Evolutionary conservation across 2,329 filamentous ascomycete genomes (phyloP), one percentile per base, ranked within the genome.

Genomic region (Hymenoscyphus albidus): DNA sequence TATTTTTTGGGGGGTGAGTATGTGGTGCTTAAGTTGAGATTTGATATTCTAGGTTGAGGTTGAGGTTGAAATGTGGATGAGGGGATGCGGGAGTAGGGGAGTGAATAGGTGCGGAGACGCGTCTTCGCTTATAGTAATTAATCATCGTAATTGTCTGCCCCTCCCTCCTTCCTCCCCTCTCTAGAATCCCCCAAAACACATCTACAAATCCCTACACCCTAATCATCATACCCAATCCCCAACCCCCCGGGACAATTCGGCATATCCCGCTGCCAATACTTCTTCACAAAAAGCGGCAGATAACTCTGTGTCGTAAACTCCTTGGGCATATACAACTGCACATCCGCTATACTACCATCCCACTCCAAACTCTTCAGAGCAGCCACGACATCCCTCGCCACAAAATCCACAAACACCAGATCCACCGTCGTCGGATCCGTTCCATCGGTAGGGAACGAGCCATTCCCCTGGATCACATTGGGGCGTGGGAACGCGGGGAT

Each of bases 401-500:
- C 39, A n/a, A 39, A 59, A 42, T 38, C 32, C 32, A 59, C n/a
- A 40, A 59, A 42, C 16, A 59, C 38, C 5, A 59, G 9, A 42
- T 59, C 57, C 10, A 59, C 14, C 5, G 16, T 18, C 4, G 42
- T 64, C 0, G 91, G 91, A 31, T 64, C 61, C 27, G 83, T 79
- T 5, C 75, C 74, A n/a, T 77, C 70, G 0, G 74, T 68, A 1
- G 87, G 82, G 71, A 95, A 90, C 1, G 77, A 81, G 70, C 89
- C 83, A 67, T 85, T 79, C 0, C 89, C 81, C 74, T 92, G 88
- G 63, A 97, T 85, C 75, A 88, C 91, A 77, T 97, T 97, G 5
- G 93, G 93, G 9, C 93, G 85, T 1, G 79, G 76, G 77, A 93
- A 93, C 74, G 90, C 92, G 40, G 83, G 81, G 69, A 97, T 87